A percentile compares a stretch with the other conserved stretches of the same genome.
Evolutionary conservation across 129 eudicot genomes (phyloP).

Genomic region (Gnaphalium uliginosum): DNA sequence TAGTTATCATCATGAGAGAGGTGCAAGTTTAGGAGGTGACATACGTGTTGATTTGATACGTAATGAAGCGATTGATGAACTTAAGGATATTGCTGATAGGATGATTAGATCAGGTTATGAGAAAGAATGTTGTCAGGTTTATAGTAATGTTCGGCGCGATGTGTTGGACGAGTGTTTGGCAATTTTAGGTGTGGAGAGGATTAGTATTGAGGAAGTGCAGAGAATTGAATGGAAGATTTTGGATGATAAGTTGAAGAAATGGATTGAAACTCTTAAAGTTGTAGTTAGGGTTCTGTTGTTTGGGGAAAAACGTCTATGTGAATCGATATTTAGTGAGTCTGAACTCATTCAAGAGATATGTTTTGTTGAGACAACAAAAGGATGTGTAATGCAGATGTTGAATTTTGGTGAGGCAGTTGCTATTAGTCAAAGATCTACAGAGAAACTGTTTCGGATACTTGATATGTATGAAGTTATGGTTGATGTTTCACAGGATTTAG

Average conservation of each 20-base stretch:
- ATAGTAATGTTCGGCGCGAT: constrained; percentile 59
- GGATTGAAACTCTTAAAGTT: constrained; percentile 69
- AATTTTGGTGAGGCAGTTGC: constrained; percentile 92
- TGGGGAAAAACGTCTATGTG: constrained; percentile 68
- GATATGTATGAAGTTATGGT: constrained; percentile 84
- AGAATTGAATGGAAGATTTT: constrained; percentile 70
- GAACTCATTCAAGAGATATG: constrained; percentile 64
- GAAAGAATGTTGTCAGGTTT: constrained; percentile 87
- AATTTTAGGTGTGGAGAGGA: constrained; percentile 68
- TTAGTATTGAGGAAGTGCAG: constrained; percentile 90
- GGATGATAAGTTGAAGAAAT: constrained; percentile 82
- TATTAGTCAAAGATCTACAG: constrained; percentile 66
- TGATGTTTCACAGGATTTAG: constrained; percentile 52
- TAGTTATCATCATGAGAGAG: constrained; percentile 52
- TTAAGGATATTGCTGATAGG: constrained; percentile 69
- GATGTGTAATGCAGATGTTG: constrained; percentile 89
- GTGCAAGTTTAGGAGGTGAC: constrained; percentile 70
- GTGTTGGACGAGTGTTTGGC: constrained; percentile 74
- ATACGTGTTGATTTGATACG: constrained; percentile 55
- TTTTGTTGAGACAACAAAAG: constrained; percentile 74
- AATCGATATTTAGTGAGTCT: constrained; percentile 60
- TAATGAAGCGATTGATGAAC: constrained; percentile 51
- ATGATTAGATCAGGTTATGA: constrained; percentile 84
- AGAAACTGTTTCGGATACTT: constrained; percentile 74
- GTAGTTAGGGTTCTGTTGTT: constrained; percentile 60